These are phyloP conservation scores for Solanum arcanum DNA, from an alignment of 257 asterid species.

Conservation along the genomic window DNA sequence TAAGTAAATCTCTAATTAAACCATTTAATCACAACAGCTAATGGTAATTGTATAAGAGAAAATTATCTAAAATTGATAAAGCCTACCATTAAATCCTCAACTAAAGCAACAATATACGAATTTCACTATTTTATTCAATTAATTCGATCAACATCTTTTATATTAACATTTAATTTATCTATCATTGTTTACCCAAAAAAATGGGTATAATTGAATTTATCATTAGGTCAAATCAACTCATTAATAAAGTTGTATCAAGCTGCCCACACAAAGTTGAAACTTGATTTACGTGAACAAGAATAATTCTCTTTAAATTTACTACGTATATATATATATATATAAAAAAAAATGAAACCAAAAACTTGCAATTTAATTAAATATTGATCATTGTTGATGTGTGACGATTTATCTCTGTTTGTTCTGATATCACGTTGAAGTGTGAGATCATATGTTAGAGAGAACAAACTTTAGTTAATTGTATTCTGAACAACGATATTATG, in stretches of 20 bases:
- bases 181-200: background rate
- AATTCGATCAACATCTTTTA: background rate
- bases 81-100: background rate
- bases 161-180: too few relatives aligned
- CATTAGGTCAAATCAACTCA: background rate
- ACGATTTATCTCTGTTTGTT: background rate
- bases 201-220: background rate
- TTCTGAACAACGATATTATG: background rate
- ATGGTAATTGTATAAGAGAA: background rate
- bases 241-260: background rate
- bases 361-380: background rate
- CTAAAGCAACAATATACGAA: background rate
- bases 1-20: too few relatives aligned
- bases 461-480: background rate
- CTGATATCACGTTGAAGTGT: background rate
- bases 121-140: background rate
- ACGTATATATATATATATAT: too few relatives aligned
- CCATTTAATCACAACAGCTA: background rate
- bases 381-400: background rate
- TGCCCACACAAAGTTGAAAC: background rate
- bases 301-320: background rate
- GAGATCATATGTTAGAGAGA: background rate
- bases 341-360: background rate
- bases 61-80: background rate
- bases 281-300: background rate